A percentile compares a stretch with the other conserved stretches of the same genome.
Evolutionary conservation across 257 asterid genomes (phyloP).

Genomic region (Solanum peruvianum): DNA sequence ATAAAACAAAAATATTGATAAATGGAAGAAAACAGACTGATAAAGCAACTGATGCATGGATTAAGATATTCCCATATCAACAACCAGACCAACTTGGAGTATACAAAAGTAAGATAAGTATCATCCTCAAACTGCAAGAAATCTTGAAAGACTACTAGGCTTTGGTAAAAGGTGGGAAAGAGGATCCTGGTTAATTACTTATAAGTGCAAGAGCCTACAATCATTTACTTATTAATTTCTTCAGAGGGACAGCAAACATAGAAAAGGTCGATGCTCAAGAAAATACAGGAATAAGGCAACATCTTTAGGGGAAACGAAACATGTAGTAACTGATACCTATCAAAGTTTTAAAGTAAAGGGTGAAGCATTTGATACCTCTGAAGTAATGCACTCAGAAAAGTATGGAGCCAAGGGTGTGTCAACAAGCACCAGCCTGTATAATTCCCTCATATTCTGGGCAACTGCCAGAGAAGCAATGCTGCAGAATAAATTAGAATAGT

Average conservation of each 20-base stretch:
- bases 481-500: background rate
- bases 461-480: slow-evolving; percentile 89
- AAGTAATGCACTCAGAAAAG: slow-evolving; percentile 87
- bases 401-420: slow-evolving; percentile 96
- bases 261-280: background rate
- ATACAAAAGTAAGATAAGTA: background rate
- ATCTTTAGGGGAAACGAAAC: background rate
- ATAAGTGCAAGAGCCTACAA: background rate
- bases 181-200: background rate
- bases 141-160: background rate
- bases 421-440: slow-evolving; percentile 85
- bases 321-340: background rate
- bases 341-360: background rate
- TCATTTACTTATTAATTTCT: background rate
- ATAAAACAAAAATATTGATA: background rate
- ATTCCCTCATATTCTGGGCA: slow-evolving; percentile 95
- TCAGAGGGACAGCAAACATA: background rate
- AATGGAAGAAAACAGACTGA: background rate
- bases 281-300: background rate
- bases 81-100: background rate
- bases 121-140: background rate
- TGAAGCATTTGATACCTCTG: slow-evolving; percentile 48
- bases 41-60: background rate
- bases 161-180: background rate
- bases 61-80: background rate